phyloP scores from a whole-genome alignment of 306 rosid species.

The Cicer yamashitae region DNA sequence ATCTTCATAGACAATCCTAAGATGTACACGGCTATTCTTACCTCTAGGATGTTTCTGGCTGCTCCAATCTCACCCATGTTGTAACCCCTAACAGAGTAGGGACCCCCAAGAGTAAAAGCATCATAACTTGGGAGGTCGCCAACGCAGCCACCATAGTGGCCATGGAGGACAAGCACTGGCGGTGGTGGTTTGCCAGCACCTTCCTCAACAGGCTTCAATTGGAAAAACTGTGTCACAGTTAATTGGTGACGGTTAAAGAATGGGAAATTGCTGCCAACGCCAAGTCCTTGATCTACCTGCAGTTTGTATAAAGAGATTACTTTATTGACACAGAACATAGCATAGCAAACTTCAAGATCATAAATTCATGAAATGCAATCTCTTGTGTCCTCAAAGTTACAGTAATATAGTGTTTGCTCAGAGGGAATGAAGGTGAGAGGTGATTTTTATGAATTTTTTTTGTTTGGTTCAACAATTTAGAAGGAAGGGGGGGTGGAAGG shows the following conservation, averaged over 20 bases:
- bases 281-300: slow-evolving; percentile 98
- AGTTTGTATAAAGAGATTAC: slow-evolving; percentile 28
- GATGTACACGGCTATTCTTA: slow-evolving; percentile 39
- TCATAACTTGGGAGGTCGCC: slow-evolving; percentile 99
- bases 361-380: slow-evolving; percentile 20
- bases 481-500: background rate
- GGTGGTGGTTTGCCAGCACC: slow-evolving; percentile 97
- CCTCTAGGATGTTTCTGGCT: slow-evolving; percentile 96
- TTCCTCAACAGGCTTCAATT: slow-evolving; percentile 82
- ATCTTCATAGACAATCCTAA: slow-evolving; percentile 15
- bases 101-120: slow-evolving; percentile 98
- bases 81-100: slow-evolving; percentile 98
- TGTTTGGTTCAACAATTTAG: background rate
- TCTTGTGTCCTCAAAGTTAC: slow-evolving; percentile 17
- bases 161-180: slow-evolving; percentile 93
- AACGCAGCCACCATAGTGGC: slow-evolving; percentile 98
- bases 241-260: slow-evolving; percentile 98
- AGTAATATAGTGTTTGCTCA: slow-evolving; percentile 6
- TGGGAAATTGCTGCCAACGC: slow-evolving; percentile 88
- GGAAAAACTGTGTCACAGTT: slow-evolving; percentile 76
- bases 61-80: slow-evolving; percentile 99
- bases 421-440: background rate
- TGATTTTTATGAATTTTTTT: background rate
- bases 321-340: slow-evolving; percentile 12
- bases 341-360: slow-evolving; percentile 13